A percentile compares a stretch with the other conserved stretches of the same genome.
phyloP scores from a whole-genome alignment of 176 grass and related monocot genomes.

The Triticum dicoccoides region DNA sequence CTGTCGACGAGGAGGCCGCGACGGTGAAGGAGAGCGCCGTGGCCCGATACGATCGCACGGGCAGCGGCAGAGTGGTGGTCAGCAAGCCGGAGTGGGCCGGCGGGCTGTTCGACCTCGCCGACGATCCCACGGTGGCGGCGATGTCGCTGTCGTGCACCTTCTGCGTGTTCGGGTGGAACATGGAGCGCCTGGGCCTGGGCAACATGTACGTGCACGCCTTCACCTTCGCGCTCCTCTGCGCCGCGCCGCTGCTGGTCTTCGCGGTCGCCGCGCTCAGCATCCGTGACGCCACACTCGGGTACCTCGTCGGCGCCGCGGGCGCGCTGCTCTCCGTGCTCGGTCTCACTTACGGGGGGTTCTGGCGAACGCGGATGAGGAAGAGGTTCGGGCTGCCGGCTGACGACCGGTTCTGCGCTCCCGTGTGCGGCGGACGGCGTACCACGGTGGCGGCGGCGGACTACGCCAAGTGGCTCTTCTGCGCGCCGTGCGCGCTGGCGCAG shows the following conservation, averaged over 20 bases:
- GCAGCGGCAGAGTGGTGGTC: neutral
- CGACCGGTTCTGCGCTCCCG: neutral
- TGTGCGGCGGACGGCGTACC: neutral
- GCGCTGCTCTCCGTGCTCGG: slow-evolving; percentile 47
- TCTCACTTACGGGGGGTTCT: slow-evolving; percentile 50
- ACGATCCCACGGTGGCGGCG: slow-evolving; percentile 50
- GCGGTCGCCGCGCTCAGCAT: slow-evolving; percentile 49
- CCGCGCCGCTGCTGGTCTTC: slow-evolving; percentile 62
- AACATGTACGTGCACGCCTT: slow-evolving; percentile 76
- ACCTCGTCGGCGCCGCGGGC: slow-evolving; percentile 34
- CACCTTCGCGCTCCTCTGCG: slow-evolving; percentile 65
- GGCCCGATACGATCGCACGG: no score
- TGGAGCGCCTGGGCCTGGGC: slow-evolving; percentile 75
- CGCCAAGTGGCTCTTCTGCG: slow-evolving; percentile 45
- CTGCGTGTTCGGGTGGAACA: slow-evolving; percentile 88
- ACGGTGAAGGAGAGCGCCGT: neutral
- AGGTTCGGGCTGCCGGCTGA: slow-evolving; percentile 33
- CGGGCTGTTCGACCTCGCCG: slow-evolving; percentile 56
- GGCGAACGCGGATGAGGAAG: slow-evolving; percentile 43
- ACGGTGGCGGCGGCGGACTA: slow-evolving; percentile 24
- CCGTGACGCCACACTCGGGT: slow-evolving; percentile 29
- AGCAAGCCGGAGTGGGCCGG: slow-evolving; percentile 49
- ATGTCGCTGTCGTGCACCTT: slow-evolving; percentile 58
- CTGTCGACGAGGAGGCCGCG: neutral
- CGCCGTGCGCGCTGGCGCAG: slow-evolving; percentile 61